Evolutionary conservation across 2,329 filamentous ascomycete genomes (phyloP).

Genomic region (Fusarium miscanthi): DNA sequence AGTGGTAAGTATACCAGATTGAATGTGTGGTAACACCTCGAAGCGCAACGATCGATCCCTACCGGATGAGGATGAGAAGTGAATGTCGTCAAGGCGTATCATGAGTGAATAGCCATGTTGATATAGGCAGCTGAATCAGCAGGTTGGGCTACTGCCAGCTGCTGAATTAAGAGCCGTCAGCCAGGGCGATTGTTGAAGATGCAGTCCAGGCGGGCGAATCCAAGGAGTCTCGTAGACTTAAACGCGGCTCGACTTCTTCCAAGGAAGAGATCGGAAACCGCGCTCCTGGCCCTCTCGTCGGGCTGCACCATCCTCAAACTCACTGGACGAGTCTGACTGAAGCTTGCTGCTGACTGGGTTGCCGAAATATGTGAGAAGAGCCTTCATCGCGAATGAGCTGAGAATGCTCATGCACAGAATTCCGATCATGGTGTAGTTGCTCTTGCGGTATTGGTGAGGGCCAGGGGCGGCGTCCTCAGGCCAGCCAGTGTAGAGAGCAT

Average conservation of each 20-base stretch:
- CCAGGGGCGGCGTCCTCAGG: slow-evolving; percentile 77
- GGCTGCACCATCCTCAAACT: slow-evolving; percentile 70
- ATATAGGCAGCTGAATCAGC: slow-evolving; percentile 38
- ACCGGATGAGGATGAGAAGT: slow-evolving; percentile 20
- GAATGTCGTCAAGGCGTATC: slow-evolving; percentile 23
- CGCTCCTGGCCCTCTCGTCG: slow-evolving; percentile 67
- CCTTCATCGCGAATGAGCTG: slow-evolving; percentile 75
- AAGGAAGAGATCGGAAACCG: slow-evolving; percentile 62
- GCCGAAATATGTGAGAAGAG: slow-evolving; percentile 70
- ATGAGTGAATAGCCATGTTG: slow-evolving; percentile 6
- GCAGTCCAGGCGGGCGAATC: slow-evolving; percentile 18
- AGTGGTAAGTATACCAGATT: neutral
- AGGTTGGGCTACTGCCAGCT: slow-evolving; percentile 53
- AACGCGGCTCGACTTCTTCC: slow-evolving; percentile 47
- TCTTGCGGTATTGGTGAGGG: slow-evolving; percentile 78
- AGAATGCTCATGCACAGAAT: slow-evolving; percentile 83
- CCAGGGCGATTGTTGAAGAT: slow-evolving; percentile 48
- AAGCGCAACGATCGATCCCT: neutral
- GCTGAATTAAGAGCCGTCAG: slow-evolving; percentile 12
- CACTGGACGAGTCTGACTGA: slow-evolving; percentile 53
- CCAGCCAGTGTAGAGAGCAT: slow-evolving; percentile 91
- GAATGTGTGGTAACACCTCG: neutral
- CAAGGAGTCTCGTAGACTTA: slow-evolving; percentile 20
- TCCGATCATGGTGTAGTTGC: slow-evolving; percentile 88
- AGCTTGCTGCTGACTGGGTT: slow-evolving; percentile 63